These are phyloP conservation scores for Lactarius deliciosus DNA, from an alignment of 768 basidiomycete genomes.

Conservation along the genomic window DNA sequence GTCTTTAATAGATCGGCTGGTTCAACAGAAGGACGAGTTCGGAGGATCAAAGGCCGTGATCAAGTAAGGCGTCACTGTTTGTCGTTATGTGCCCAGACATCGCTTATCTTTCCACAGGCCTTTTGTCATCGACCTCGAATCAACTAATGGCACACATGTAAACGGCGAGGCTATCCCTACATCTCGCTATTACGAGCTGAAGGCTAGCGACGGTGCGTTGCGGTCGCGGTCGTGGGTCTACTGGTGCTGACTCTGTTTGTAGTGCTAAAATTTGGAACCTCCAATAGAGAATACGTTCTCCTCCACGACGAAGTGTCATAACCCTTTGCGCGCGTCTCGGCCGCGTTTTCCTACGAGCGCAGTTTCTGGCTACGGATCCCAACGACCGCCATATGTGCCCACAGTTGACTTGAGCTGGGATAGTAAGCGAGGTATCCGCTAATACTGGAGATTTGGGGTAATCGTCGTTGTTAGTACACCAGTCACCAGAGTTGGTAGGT, in stretches of 20 bases:
- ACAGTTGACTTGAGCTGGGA: background rate
- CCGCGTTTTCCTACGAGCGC: background rate
- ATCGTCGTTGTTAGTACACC: background rate
- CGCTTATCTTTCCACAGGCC: constrained; percentile 52
- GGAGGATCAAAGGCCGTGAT: constrained; percentile 73
- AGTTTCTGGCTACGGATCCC: background rate
- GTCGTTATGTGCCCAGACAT: constrained; percentile 4
- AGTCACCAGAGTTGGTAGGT: background rate
- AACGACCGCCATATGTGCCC: background rate
- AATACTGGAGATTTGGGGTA: background rate
- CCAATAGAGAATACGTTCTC: constrained; percentile 79
- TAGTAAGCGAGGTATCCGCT: background rate
- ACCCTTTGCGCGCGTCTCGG: background rate
- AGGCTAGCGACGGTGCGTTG: constrained; percentile 68
- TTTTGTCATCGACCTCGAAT: constrained; percentile 96
- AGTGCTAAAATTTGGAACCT: constrained; percentile 88
- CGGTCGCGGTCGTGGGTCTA: background rate
- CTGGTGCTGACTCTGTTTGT: constrained; percentile 21
- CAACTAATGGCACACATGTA: constrained; percentile 94
- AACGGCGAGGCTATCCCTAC: constrained; percentile 84
- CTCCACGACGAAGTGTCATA: constrained; percentile 69
- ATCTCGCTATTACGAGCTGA: constrained; percentile 85
- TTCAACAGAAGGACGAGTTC: constrained; percentile 85
- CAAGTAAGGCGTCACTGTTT: constrained; percentile 60
- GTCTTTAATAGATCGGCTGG: constrained; percentile 62